Evolutionary conservation across 2,329 filamentous ascomycete genomes (phyloP).

Genomic region (Dissoconium aciculare): DNA sequence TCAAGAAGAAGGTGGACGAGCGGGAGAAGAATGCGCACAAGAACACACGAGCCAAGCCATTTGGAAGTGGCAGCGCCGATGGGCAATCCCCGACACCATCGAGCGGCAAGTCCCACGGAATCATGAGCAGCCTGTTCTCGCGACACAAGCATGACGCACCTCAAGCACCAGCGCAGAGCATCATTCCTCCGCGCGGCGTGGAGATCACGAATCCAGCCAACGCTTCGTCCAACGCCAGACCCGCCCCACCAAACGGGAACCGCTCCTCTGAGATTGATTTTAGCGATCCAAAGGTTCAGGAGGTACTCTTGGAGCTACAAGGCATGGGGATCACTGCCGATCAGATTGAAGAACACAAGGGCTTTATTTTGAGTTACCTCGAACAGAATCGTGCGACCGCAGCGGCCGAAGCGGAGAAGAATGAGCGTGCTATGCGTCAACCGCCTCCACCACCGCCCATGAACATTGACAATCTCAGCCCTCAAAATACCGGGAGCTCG

Average conservation of each 20-base stretch:
- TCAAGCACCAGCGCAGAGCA: slow-evolving; percentile 31
- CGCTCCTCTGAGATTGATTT: slow-evolving; percentile 40
- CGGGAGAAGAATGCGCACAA: slow-evolving; percentile 91
- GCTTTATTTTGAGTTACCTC: slow-evolving; percentile 54
- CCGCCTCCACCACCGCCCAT: slow-evolving; percentile 49
- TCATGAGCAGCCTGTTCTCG: slow-evolving; percentile 16
- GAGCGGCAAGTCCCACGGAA: slow-evolving; percentile 8
- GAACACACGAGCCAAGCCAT: slow-evolving; percentile 47
- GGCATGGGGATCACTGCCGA: slow-evolving; percentile 54
- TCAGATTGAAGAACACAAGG: slow-evolving; percentile 50
- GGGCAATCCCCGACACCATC: slow-evolving; percentile 10
- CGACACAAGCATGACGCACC: slow-evolving; percentile 18
- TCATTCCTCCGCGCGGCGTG: slow-evolving; percentile 34
- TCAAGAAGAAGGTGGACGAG: slow-evolving; percentile 95
- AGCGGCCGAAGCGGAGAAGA: slow-evolving; percentile 30
- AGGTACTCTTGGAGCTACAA: slow-evolving; percentile 45
- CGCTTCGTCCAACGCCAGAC: slow-evolving; percentile 3
- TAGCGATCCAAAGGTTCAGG: slow-evolving; percentile 47
- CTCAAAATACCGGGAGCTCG: slow-evolving; percentile 45
- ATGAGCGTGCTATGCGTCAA: slow-evolving; percentile 37
- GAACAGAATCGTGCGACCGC: slow-evolving; percentile 44
- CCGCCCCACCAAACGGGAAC: slow-evolving; percentile 20
- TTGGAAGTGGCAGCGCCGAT: slow-evolving; percentile 13
- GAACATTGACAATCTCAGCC: slow-evolving; percentile 36
- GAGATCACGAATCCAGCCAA: slow-evolving; percentile 16